phyloP scores from a whole-genome alignment of 768 basidiomycete genomes.

The Suillus brevipes region DNA sequence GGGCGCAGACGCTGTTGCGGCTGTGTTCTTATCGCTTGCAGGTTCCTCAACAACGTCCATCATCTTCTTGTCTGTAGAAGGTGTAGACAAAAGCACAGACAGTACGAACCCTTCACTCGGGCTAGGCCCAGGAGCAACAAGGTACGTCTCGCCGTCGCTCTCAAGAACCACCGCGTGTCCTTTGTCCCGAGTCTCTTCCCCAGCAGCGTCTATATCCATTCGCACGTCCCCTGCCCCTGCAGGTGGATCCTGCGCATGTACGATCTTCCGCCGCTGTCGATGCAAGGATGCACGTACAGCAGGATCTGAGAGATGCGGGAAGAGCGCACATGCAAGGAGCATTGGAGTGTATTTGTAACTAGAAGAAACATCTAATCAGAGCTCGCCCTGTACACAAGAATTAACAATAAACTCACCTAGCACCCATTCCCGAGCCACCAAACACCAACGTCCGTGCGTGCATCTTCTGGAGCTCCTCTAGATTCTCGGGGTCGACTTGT shows the following conservation, averaged over 20 bases:
- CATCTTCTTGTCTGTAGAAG: neutral
- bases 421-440: constrained; percentile 38
- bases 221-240: constrained; percentile 11
- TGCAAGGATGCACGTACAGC: constrained; percentile 18
- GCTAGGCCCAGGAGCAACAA: constrained; percentile 17
- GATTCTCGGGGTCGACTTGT: constrained; percentile 24
- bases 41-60: neutral
- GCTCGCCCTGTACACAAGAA: neutral
- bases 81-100: neutral
- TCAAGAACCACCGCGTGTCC: constrained; percentile 27
- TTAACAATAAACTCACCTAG: constrained; percentile 41
- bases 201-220: constrained; percentile 13
- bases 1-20: neutral
- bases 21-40: neutral
- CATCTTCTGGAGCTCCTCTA: constrained; percentile 42
- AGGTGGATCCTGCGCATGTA: neutral
- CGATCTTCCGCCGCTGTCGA: constrained; percentile 31
- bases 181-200: constrained; percentile 11
- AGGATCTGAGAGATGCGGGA: constrained; percentile 35
- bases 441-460: constrained; percentile 50
- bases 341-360: constrained; percentile 57
- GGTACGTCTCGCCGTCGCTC: constrained; percentile 22
- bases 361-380: neutral
- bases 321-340: constrained; percentile 44
- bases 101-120: constrained; percentile 9